A percentile compares a stretch with the other conserved stretches of the same genome.
These are phyloP conservation scores for Aureobasidium namibiae DNA, from an alignment of 2,329 filamentous ascomycete genomes.

Conservation along the genomic window DNA sequence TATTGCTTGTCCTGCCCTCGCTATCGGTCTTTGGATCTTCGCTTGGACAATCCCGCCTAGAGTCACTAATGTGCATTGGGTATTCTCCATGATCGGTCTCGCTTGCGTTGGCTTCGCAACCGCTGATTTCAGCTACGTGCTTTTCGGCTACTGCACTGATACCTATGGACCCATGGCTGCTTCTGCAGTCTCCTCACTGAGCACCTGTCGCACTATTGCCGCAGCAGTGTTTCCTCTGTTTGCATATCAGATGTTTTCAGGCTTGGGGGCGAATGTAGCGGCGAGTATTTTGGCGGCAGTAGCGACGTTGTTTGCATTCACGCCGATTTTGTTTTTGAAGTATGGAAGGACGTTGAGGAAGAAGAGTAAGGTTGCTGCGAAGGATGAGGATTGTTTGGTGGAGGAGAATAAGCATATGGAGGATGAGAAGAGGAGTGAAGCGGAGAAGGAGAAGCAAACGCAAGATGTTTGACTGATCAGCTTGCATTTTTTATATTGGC, in stretches of 20 bases:
- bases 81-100: slow-evolving; percentile 33
- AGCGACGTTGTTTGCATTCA: slow-evolving; percentile 30
- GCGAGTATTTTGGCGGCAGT: slow-evolving; percentile 26
- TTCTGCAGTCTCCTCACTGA: slow-evolving; percentile 32
- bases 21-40: slow-evolving; percentile 35
- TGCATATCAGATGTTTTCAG: slow-evolving; percentile 17
- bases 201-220: slow-evolving; percentile 28
- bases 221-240: slow-evolving; percentile 31
- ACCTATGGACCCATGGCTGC: slow-evolving; percentile 35
- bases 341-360: slow-evolving; percentile 15
- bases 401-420: slow-evolving; percentile 18
- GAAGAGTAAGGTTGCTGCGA: slow-evolving; percentile 15
- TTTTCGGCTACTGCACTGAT: slow-evolving; percentile 34
- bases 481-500: too few species aligned
- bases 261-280: slow-evolving; percentile 6
- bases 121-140: slow-evolving; percentile 34
- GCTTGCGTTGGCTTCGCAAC: slow-evolving; percentile 37
- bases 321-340: slow-evolving; percentile 18
- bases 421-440: slow-evolving; percentile 7
- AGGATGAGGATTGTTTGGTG: slow-evolving; percentile 14
- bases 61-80: slow-evolving; percentile 28
- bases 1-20: slow-evolving; percentile 34
- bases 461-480: too few species aligned
- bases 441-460: slow-evolving; percentile 16
- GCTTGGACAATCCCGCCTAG: slow-evolving; percentile 39